phyloP scores from a whole-genome alignment of 2,329 filamentous ascomycete genomes.

The Curvularia spicifera region DNA sequence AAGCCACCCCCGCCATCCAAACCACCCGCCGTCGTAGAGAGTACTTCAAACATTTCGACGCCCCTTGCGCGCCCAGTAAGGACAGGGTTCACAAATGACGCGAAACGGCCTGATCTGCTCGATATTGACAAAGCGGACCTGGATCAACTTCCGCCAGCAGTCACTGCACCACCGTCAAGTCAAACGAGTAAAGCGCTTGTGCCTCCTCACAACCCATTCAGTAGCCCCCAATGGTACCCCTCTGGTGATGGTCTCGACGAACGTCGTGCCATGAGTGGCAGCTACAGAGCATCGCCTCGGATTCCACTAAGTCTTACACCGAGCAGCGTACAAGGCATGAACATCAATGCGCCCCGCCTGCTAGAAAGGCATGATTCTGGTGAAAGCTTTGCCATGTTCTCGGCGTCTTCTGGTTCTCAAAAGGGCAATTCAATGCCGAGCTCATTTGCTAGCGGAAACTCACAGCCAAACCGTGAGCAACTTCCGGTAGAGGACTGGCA shows the following conservation, averaged over 20 bases:
- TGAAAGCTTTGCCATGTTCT: slow-evolving; percentile 69
- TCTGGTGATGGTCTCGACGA: slow-evolving; percentile 47
- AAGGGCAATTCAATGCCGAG: slow-evolving; percentile 59
- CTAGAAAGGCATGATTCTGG: slow-evolving; percentile 62
- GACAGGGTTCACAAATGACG: slow-evolving; percentile 9
- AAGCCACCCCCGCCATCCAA: slow-evolving; percentile 34
- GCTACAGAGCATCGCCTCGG: slow-evolving; percentile 59
- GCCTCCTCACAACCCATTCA: slow-evolving; percentile 30
- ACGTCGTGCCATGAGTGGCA: slow-evolving; percentile 47
- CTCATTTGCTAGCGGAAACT: slow-evolving; percentile 54
- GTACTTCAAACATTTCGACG: slow-evolving; percentile 63
- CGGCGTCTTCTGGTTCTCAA: slow-evolving; percentile 65
- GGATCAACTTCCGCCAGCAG: slow-evolving; percentile 46
- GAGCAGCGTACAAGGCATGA: slow-evolving; percentile 48
- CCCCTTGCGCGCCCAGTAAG: slow-evolving; percentile 58
- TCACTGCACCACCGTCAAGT: slow-evolving; percentile 31
- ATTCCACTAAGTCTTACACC: slow-evolving; percentile 58
- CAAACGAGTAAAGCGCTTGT: slow-evolving; percentile 19
- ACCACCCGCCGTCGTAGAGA: slow-evolving; percentile 51
- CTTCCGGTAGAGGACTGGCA: slow-evolving; percentile 41
- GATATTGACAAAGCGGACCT: slow-evolving; percentile 49
- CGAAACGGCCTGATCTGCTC: slow-evolving; percentile 31
- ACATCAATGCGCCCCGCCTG: slow-evolving; percentile 41
- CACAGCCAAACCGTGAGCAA: slow-evolving; percentile 33
- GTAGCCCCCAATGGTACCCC: slow-evolving; percentile 44